Evolutionary conservation across 2,329 filamentous ascomycete genomes (phyloP), one percentile per base, ranked within the genome.

Genomic region (Exutisphaerella laricina): DNA sequence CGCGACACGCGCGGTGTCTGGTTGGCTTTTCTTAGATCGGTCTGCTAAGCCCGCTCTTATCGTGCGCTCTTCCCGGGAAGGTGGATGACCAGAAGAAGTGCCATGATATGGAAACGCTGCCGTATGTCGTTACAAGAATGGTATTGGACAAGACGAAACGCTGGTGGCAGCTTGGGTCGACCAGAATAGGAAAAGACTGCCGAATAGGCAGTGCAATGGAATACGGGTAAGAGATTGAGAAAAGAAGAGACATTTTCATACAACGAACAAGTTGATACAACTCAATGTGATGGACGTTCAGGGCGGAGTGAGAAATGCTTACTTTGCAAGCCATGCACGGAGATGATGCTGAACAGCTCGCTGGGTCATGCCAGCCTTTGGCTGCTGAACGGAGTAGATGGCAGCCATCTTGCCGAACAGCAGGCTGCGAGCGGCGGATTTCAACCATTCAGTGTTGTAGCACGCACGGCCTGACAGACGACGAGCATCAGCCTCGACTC

Each of bases 1-100:
- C 20, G 33, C 33, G 33, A 35, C 12, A 35, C 33, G 33, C 20
- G 17, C 17, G 17, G 14, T 23, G 20, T n/a, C 33, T n/a, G 33
- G 33, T 35, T 35, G 33, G 33, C 33, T 12, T 35, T 35, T 3
- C 33, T 35, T 12, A 35, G 33, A 17, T n/a, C 33, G 33, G 33
- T n/a, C 20, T 17, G 17, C 7, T 17, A 6, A 35, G 33, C 33
- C 33, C 6, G 17, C 23, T n/a, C 18, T 22, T 35, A 14, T 35
- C 33, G 17, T n/a, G 4, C 20, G 30, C 6, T 10, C 14, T n/a
- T 33, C 14, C 30, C 30, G 30, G 20, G 8, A 18, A 18, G 4
- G 8, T 20, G 30, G 30, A n/a, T 21, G 33, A 23, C 8, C 33
- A 23, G 33, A 35, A 13, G 20, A 12, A 21, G 12, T 21, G 33